Evolutionary conservation across 2,329 filamentous ascomycete species (phyloP).

Genomic region (Thelonectria discophora): DNA sequence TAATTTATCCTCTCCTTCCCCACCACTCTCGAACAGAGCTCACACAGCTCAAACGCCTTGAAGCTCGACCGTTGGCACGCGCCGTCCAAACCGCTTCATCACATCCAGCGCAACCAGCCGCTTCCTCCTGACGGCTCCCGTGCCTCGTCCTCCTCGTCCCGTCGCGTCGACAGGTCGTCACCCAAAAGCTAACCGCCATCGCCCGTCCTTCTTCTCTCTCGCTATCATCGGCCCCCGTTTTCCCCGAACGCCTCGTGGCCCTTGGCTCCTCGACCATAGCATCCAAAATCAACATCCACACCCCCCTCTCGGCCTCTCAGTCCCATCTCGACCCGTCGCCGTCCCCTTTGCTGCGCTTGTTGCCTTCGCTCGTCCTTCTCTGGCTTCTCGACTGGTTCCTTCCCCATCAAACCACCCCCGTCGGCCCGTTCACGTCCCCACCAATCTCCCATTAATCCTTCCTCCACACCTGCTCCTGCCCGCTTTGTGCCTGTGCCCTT

Average conservation of each 20-base stretch:
- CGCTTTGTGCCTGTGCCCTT: slow-evolving; percentile 33
- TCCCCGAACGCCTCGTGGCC: slow-evolving; percentile 1
- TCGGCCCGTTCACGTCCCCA: slow-evolving; percentile 27
- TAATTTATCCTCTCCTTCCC: slow-evolving; percentile 12
- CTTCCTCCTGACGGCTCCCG: slow-evolving; percentile 14
- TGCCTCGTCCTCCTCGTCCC: background rate
- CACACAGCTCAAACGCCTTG: slow-evolving; percentile 17
- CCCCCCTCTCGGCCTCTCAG: slow-evolving; percentile 1
- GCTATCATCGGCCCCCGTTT: background rate
- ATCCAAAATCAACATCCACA: slow-evolving; percentile 6
- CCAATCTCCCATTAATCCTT: slow-evolving; percentile 30
- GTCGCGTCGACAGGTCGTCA: slow-evolving; percentile 7
- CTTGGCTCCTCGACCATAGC: slow-evolving; percentile 9
- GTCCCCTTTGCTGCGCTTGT: slow-evolving; percentile 10
- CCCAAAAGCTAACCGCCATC: slow-evolving; percentile 3
- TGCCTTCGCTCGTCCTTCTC: slow-evolving; percentile 7
- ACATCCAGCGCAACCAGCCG: slow-evolving; percentile 1
- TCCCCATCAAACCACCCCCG: slow-evolving; percentile 23
- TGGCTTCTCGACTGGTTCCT: slow-evolving; percentile 24
- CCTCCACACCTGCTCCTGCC: slow-evolving; percentile 35
- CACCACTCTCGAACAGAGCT: slow-evolving; percentile 20
- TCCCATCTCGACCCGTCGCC: background rate
- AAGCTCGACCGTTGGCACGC: background rate
- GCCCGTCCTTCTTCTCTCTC: background rate
- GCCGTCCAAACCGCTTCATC: slow-evolving; percentile 6